These are phyloP conservation scores for Adansonia rubrostipa DNA, from an alignment of 441 rosid species.

Conservation along the genomic window DNA sequence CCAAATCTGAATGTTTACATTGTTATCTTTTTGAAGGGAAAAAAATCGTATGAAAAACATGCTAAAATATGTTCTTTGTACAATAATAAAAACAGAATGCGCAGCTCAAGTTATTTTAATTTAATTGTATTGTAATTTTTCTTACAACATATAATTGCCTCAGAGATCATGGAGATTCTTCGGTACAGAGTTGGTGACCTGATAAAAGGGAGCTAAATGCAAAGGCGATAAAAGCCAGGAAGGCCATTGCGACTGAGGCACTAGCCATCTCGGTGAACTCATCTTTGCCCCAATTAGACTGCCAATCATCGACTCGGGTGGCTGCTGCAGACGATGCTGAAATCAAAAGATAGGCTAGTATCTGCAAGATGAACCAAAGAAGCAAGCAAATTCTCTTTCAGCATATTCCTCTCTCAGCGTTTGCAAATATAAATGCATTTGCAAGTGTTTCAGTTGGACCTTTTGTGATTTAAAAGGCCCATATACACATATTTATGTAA, in stretches of 20 bases:
- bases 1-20: conserved; percentile 17
- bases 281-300: conserved; percentile 95
- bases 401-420: not conserved
- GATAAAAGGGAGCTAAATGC: conserved; percentile 81
- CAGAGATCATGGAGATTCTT: conserved; percentile 36
- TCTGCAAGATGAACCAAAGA: conserved; percentile 50
- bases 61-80: conserved; percentile 11
- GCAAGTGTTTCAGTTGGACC: not conserved
- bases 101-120: not conserved
- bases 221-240: conserved; percentile 81
- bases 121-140: not conserved
- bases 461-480: not conserved
- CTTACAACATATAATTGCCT: not conserved
- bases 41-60: not conserved
- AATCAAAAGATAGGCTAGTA: conserved; percentile 83
- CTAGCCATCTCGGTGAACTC: conserved; percentile 89
- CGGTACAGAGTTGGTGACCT: conserved; percentile 62
- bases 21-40: not conserved
- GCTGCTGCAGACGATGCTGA: conserved; percentile 93
- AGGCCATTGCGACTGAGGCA: conserved; percentile 80
- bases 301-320: conserved; percentile 90
- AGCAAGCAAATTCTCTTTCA: not conserved
- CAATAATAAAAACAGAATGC: not conserved
- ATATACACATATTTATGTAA: not conserved
- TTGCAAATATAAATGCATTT: not conserved